Base-by-base conservation (phyloP, 108 stramenopile species). In the Fragilariopsis cylindrus region DNA sequence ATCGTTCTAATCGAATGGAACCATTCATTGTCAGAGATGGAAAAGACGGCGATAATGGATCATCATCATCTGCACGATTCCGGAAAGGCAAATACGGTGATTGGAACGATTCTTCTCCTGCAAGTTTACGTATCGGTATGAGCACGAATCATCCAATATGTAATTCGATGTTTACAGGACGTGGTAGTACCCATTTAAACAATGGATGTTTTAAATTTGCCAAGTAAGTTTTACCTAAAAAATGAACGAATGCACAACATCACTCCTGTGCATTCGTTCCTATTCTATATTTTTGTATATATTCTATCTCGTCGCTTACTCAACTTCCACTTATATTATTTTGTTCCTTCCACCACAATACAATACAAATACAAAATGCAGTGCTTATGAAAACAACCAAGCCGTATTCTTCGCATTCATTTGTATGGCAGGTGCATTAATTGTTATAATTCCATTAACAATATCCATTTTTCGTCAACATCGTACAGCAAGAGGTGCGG, bases 1-100 rank as follows among this genome's bases (percentile, higher is more conserved):
- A 84, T 50, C 52, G 60, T 5, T 30, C 52, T 43, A 46, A 66
- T 52, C 67, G 67, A 47, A 50, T 13, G 7, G 49, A 48, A 5
- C 67, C 50, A 48, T 40, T 68, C 15, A 50, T 18, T 41, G 45
- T 50, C 3, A 65, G 15, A 47, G 67, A 49, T 18, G 45, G 9
- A 1, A 16, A 19, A 11, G 21, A 68, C n/a, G 52, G 15, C 52
- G 52, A 53, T 53, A 15, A 53, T 53, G 12, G 2, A 12, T 12
- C 12, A 53, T n/a, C 52, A 30, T 16, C 48, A 9, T 45, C 67
- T 39, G 18, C 48, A 4, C 19, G 19, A 8, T 68, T 39, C 7
- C 49, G 67, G 4, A 68, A 52, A 18, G 48, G 18, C 15, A 48
- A 68, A 68, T 68, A 68, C 67, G 49, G 48, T 7, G 6, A 9